Base-by-base conservation (phyloP, 2,329 filamentous ascomycete genomes). In the Mycosphaerelloides madeirae region DNA sequence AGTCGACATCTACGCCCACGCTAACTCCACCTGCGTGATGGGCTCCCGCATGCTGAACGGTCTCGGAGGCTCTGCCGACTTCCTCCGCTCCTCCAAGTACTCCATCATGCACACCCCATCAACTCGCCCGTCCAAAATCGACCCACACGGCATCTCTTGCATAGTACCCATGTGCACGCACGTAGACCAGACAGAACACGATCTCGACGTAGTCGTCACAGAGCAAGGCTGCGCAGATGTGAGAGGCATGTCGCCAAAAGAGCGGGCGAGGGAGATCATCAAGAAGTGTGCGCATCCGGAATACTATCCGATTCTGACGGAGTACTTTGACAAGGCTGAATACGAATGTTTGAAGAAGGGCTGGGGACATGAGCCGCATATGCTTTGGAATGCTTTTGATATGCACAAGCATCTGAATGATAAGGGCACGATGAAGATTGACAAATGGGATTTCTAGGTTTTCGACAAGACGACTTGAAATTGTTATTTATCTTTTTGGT, bases 141-240 rank as follows among this genome's bases (percentile, higher is more conserved):
- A 95, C 65, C 87, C 87, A 1, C 80, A 81, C 45, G 88, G 88
- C 54, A 80, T 95, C 44, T 83, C 76, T 54, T 93, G 87, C 70
- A 94, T 95, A 59, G 87, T 95, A n/a, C 88, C 88, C 48, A 91
- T 94, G 85, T 88, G 84, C 70, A 94, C 87, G 3, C 89, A 95
- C 69, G 76, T 94, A 55, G 88, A 95, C 68, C 88, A 94, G 76
- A 95, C 89, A 0, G 89, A 95, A 72, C 88, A 94, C 68, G 89
- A 95, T 64, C 77, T 95, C 31, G 88, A 95, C 58, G 82, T 95
- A n/a, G 70, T 95, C 35, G 88, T 95, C n/a, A 81, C 79, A 0
- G 79, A 82, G 62, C 78, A 80, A 65, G 88, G 89, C 46, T 78
- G 94, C 18, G 89, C 88, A 20, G 88, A 95, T 61, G 88, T 95